Base-by-base conservation (phyloP, 805 yeast genomes). In the Suhomyces canberraensis region DNA sequence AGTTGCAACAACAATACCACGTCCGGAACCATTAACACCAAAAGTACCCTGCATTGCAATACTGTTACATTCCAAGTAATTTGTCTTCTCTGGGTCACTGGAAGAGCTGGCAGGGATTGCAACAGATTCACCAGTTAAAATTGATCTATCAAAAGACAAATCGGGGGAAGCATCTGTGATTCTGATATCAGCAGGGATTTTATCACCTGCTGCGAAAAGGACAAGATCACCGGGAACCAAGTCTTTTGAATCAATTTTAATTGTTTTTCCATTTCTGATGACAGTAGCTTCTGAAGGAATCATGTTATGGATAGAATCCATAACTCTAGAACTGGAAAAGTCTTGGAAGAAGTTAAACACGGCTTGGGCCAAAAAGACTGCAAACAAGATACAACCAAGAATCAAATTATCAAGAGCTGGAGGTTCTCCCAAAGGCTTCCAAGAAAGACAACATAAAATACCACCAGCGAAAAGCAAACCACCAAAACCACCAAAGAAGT, bases 401-500 rank as follows among this genome's bases (percentile, higher is more conserved):
- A 61, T 65, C 37, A 73, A 52, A 47, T 73, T 72, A 2, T 76
- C 61, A 11, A 55, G 39, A 1, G 66, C 64, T 4, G 73, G 74
- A 15, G 78, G 77, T 26, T 69, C 50, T 9, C 76, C 75, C 31
- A 72, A 54, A 4, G 77, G 76, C 40, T 68, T 70, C 72, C 75
- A 73, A 21, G 66, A 52, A 20, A 73, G 46, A 31, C 64, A 54
- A 45, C 68, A 67, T 16, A 73, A 56, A 8, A 71, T 48, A 35
- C 71, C 75, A 40, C 68, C 73, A 29, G 56, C 47, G 35, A 69
- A 48, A 25, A 73, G 54, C 29, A 73, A 52, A 1, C 59, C 41
- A 20, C 78, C 75, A 51, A 73, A 72, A 5, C 78, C 76, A 38
- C 75, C 75, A 54, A 73, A 73, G 37, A 68, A 54, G 48, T 73